These are phyloP conservation scores for Pythium myriotylum DNA, from an alignment of 352 stramenopile genomes.

Conservation along the genomic window DNA sequence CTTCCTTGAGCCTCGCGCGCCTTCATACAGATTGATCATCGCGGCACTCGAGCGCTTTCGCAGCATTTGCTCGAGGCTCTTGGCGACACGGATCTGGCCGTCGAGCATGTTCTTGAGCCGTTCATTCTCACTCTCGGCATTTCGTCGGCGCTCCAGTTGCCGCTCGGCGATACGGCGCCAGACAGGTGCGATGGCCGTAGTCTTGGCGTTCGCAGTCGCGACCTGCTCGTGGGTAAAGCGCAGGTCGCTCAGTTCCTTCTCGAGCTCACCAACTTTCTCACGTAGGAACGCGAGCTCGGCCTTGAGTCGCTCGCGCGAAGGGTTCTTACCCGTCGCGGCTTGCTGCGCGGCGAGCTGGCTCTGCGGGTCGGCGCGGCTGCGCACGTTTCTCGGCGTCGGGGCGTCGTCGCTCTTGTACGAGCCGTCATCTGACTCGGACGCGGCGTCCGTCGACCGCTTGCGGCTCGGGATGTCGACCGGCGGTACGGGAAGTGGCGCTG, in stretches of 20 bases:
- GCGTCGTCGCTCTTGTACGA: slow-evolving; percentile 21
- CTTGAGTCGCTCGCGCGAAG: slow-evolving; percentile 49
- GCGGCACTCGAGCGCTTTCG: slow-evolving; percentile 48
- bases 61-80: slow-evolving; percentile 53
- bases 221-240: slow-evolving; percentile 29
- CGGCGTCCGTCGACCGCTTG: slow-evolving; percentile 3
- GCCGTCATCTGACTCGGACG: slow-evolving; percentile 23
- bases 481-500: slow-evolving; percentile 17
- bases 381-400: no score
- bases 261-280: slow-evolving; percentile 44
- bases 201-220: slow-evolving; percentile 23
- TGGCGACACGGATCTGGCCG: slow-evolving; percentile 50
- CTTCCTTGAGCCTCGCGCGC: slow-evolving; percentile 11
- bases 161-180: slow-evolving; percentile 57
- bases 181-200: slow-evolving; percentile 33
- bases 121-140: slow-evolving; percentile 46
- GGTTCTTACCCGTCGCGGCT: slow-evolving; percentile 29
- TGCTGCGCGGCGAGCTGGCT: background rate
- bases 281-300: slow-evolving; percentile 48
- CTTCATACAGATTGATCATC: slow-evolving; percentile 33
- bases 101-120: slow-evolving; percentile 44
- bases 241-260: slow-evolving; percentile 38
- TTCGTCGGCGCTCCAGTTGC: slow-evolving; percentile 36
- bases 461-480: background rate
- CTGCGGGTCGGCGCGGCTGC: slow-evolving; percentile 9